Evolutionary conservation across 2,329 filamentous ascomycete genomes (phyloP).

Genomic region (Dothideomycetes sp.): DNA sequence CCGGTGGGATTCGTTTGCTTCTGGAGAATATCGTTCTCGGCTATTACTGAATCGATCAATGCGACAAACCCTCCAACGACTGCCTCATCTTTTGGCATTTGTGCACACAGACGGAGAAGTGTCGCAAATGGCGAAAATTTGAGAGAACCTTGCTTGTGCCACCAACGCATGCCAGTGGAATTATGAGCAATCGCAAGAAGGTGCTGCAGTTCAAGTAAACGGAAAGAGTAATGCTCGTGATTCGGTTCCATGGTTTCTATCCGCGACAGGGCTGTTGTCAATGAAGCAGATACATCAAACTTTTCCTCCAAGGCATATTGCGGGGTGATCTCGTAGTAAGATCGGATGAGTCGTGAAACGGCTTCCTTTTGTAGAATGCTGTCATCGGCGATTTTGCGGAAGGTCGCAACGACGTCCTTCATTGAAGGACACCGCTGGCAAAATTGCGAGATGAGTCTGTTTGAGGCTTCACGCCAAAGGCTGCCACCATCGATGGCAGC

Average conservation of each 20-base stretch:
- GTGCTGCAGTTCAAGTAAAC: slow-evolving; percentile 67
- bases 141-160: slow-evolving; percentile 58
- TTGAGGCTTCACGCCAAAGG: slow-evolving; percentile 60
- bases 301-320: slow-evolving; percentile 70
- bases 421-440: slow-evolving; percentile 68
- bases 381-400: slow-evolving; percentile 56
- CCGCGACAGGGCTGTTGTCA: slow-evolving; percentile 57
- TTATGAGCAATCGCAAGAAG: slow-evolving; percentile 68
- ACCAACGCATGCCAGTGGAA: slow-evolving; percentile 84
- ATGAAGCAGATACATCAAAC: slow-evolving; percentile 72
- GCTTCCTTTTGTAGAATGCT: slow-evolving; percentile 69
- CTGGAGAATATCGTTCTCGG: slow-evolving; percentile 57
- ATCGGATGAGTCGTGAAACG: slow-evolving; percentile 61
- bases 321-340: slow-evolving; percentile 80
- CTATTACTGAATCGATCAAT: slow-evolving; percentile 49
- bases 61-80: slow-evolving; percentile 17
- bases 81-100: slow-evolving; percentile 27
- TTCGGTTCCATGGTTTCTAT: slow-evolving; percentile 33
- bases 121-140: slow-evolving; percentile 59
- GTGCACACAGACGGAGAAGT: slow-evolving; percentile 49
- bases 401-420: slow-evolving; percentile 66
- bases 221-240: slow-evolving; percentile 37
- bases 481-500: slow-evolving; percentile 31
- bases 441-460: slow-evolving; percentile 62
- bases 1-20: slow-evolving; percentile 26